A percentile compares a stretch with the other conserved stretches of the same genome.
Evolutionary conservation across 2,329 filamentous ascomycete genomes (phyloP).

Genomic region (Truncatella angustata): DNA sequence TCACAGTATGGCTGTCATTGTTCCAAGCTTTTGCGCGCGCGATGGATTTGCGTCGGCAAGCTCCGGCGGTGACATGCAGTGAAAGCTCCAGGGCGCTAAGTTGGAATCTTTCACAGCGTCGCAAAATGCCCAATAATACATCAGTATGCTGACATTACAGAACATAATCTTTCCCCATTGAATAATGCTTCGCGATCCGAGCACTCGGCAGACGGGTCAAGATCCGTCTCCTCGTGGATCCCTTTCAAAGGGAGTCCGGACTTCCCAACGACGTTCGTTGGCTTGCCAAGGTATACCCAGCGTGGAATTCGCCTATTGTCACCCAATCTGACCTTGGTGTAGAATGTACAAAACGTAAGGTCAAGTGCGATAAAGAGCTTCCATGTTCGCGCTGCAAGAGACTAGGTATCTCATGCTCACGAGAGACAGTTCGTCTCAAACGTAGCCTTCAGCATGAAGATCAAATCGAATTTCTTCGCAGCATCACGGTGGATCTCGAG

Average conservation of each 20-base stretch:
- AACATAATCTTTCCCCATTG: no score
- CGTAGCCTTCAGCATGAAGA: not conserved
- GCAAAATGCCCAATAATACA: no score
- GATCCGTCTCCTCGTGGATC: not conserved
- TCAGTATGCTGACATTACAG: no score
- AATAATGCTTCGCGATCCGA: not conserved
- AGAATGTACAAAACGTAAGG: conserved; percentile 6
- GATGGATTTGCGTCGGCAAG: no score
- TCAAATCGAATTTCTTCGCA: not conserved
- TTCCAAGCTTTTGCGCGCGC: no score
- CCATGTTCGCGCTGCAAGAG: not conserved
- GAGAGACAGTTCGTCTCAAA: conserved; percentile 1
- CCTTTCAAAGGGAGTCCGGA: not conserved
- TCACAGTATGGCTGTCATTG: no score
- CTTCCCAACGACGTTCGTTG: not conserved
- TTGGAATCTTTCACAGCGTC: no score
- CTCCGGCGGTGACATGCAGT: no score
- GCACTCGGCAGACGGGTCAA: not conserved
- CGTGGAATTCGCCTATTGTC: not conserved
- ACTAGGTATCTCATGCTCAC: not conserved
- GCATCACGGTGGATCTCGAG: not conserved
- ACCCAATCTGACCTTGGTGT: not conserved
- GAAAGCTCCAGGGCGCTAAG: no score
- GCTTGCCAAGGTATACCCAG: not conserved
- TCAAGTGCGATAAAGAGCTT: conserved; percentile 7